A percentile compares a stretch with the other conserved stretches of the same genome.
phyloP scores from a whole-genome alignment of 2,329 filamentous ascomycete species.

The Apiospora rasikravindrae region DNA sequence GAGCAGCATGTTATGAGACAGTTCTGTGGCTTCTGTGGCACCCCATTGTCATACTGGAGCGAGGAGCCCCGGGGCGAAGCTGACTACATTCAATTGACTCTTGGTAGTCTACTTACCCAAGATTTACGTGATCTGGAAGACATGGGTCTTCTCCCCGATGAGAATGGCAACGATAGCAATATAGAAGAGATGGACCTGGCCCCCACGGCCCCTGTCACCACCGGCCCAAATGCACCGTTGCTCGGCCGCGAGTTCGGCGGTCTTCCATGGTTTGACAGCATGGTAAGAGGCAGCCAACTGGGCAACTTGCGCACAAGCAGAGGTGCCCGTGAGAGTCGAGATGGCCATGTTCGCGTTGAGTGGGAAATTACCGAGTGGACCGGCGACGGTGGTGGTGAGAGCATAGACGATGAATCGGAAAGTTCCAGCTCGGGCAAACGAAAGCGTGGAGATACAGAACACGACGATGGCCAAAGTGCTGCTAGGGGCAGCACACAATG shows the following conservation, averaged over 20 bases:
- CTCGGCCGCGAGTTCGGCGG: slow-evolving; percentile 67
- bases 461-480: slow-evolving; percentile 25
- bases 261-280: slow-evolving; percentile 83
- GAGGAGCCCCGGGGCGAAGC: slow-evolving; percentile 74
- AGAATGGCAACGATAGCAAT: slow-evolving; percentile 32
- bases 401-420: slow-evolving; percentile 40
- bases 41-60: slow-evolving; percentile 82
- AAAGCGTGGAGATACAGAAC: slow-evolving; percentile 53
- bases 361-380: slow-evolving; percentile 86
- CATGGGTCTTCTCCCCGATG: slow-evolving; percentile 70
- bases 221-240: slow-evolving; percentile 30
- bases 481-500: slow-evolving; percentile 18
- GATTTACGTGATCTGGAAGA: slow-evolving; percentile 77
- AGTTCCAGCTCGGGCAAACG: slow-evolving; percentile 53
- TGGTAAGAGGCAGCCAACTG: slow-evolving; percentile 77
- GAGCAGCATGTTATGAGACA: slow-evolving; percentile 69
- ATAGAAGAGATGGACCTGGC: slow-evolving; percentile 27
- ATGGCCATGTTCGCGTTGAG: slow-evolving; percentile 71
- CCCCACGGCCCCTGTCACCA: slow-evolving; percentile 32
- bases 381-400: slow-evolving; percentile 45
- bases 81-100: slow-evolving; percentile 78
- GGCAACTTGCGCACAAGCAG: slow-evolving; percentile 70
- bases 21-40: slow-evolving; percentile 93
- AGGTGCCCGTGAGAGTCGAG: slow-evolving; percentile 57
- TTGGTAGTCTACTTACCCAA: slow-evolving; percentile 76